Evolutionary conservation across 83 land plant species (phyloP).

Genomic region (Picea engelmannii): DNA sequence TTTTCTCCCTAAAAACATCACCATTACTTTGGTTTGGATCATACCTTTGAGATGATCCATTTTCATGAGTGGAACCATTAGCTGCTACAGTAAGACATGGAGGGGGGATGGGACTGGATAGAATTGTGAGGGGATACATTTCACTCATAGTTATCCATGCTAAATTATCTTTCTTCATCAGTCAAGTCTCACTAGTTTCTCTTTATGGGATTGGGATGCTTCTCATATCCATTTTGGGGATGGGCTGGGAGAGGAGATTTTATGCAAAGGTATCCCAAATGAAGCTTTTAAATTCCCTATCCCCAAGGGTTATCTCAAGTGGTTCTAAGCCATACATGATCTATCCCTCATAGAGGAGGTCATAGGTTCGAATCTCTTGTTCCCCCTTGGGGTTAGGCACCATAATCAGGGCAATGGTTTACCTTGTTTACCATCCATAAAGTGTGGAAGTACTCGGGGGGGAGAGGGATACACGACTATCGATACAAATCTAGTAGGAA

Average conservation of each 20-base stretch:
- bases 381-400: too few species aligned
- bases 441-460: too few species aligned
- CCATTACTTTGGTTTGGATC: neutral
- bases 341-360: too few species aligned
- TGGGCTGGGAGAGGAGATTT: neutral
- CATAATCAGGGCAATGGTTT: too few species aligned
- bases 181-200: neutral
- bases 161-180: slow-evolving; percentile 13
- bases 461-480: slow-evolving; percentile 8
- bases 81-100: neutral
- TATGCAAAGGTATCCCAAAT: neutral
- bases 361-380: too few species aligned
- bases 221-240: slow-evolving; percentile 13
- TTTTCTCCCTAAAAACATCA: neutral
- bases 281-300: neutral
- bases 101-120: too few species aligned
- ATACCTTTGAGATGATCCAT: slow-evolving; percentile 2
- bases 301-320: too few species aligned
- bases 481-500: neutral
- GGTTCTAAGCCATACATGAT: too few species aligned
- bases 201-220: neutral
- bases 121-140: slow-evolving; percentile 17
- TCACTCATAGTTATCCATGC: slow-evolving; percentile 27
- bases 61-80: neutral
- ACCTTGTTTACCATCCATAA: too few species aligned